Percentiles rank a stretch among this genome's conserved stretches.
Conservation (phyloP, 2,329 filamentous ascomycete genomes). For the Colletotrichum navitas region DNA sequence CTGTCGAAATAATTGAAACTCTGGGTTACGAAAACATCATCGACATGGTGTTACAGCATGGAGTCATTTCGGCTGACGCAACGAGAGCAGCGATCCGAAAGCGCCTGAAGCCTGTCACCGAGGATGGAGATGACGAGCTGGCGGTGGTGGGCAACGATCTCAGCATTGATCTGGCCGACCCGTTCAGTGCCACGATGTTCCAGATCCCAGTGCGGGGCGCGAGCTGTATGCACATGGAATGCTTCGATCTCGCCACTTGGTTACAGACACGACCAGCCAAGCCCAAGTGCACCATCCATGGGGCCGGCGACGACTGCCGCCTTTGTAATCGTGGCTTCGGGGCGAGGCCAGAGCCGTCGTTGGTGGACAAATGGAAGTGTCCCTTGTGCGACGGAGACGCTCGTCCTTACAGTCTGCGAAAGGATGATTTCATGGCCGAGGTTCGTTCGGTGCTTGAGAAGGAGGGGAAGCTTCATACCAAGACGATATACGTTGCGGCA, state of each 20-base stretch:
- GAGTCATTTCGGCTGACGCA: slow-evolving; percentile 57
- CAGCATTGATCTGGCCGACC: slow-evolving; percentile 74
- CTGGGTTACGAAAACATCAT: slow-evolving; percentile 60
- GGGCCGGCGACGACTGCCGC: slow-evolving; percentile 54
- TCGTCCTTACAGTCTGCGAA: slow-evolving; percentile 75
- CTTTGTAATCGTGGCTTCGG: slow-evolving; percentile 38
- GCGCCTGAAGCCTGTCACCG: slow-evolving; percentile 53
- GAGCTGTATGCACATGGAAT: slow-evolving; percentile 82
- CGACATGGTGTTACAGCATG: slow-evolving; percentile 52
- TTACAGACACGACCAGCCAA: slow-evolving; percentile 73
- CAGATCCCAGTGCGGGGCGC: slow-evolving; percentile 77
- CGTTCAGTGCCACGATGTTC: slow-evolving; percentile 75
- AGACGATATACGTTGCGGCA: slow-evolving; percentile 47
- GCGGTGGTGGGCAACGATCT: slow-evolving; percentile 69
- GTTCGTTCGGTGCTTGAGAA: slow-evolving; percentile 67
- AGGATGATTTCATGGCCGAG: slow-evolving; percentile 79
- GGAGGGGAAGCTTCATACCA: slow-evolving; percentile 45
- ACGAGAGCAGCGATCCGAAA: slow-evolving; percentile 70
- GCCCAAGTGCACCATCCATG: slow-evolving; percentile 52
- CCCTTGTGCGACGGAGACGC: slow-evolving; percentile 86
- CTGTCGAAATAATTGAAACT: slow-evolving; percentile 77
- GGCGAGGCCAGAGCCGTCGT: slow-evolving; percentile 59
- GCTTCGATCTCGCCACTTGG: slow-evolving; percentile 90
- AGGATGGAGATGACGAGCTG: slow-evolving; percentile 70
- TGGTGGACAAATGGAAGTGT: slow-evolving; percentile 84